These are phyloP conservation scores for Butyriboletus loyo DNA, from an alignment of 768 basidiomycete genomes.

Conservation along the genomic window DNA sequence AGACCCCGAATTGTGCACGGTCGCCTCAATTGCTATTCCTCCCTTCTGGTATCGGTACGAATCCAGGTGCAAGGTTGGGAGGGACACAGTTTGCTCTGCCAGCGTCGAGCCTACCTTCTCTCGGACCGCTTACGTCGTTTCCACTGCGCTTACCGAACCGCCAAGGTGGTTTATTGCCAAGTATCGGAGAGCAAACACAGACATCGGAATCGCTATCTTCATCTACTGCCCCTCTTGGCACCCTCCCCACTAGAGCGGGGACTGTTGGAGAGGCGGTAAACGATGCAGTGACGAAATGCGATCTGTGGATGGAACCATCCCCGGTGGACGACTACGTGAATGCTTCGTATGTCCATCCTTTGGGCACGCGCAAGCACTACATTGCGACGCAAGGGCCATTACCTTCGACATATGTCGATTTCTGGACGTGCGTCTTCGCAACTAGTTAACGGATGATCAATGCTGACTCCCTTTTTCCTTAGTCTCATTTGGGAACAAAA, in stretches of 20 bases:
- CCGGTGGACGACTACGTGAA: conserved; percentile 90
- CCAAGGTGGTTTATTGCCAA: conserved; percentile 11
- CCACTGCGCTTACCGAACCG: conserved; percentile 20
- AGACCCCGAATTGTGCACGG: conserved; percentile 14
- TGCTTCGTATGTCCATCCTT: conserved; percentile 88
- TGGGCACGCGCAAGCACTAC: conserved; percentile 77
- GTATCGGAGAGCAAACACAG: conserved; percentile 12
- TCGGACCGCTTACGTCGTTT: conserved; percentile 10
- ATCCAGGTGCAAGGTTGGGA: conserved; percentile 3
- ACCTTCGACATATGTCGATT: conserved; percentile 84
- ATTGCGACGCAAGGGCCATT: conserved; percentile 97
- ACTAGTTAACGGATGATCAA: not conserved
- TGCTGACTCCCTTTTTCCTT: conserved; percentile 7
- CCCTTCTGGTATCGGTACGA: not conserved
- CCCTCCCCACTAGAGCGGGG: not conserved
- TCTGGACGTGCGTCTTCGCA: conserved; percentile 78
- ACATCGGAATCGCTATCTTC: conserved; percentile 1
- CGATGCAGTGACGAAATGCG: not conserved
- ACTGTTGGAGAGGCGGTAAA: not conserved
- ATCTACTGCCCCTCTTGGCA: not conserved
- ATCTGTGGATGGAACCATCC: conserved; percentile 19
- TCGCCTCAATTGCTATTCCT: conserved; percentile 5
- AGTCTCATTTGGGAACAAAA: conserved; percentile 94
- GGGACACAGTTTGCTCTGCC: conserved; percentile 4
- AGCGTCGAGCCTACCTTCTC: not conserved